Conservation (phyloP, 176 grass and related monocot species). For the Phyllostachys edulis region DNA sequence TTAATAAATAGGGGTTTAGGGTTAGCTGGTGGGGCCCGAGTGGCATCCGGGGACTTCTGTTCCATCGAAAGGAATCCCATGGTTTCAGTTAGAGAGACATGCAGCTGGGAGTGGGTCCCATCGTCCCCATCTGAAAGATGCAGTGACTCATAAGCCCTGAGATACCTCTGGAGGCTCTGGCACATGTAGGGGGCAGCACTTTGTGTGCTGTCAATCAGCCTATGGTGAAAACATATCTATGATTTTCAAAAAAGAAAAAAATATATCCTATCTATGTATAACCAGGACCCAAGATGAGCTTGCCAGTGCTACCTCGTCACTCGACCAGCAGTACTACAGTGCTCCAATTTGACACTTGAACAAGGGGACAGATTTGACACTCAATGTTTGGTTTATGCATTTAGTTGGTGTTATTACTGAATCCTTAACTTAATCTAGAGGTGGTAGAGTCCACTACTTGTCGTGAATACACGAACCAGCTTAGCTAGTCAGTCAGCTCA, state of each 20-base stretch:
- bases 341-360: too few species aligned
- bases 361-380: neutral
- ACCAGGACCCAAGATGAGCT: constrained; percentile 8
- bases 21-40: neutral
- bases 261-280: neutral
- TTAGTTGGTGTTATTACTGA: neutral
- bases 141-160: constrained; percentile 6
- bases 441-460: neutral
- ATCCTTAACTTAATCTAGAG: neutral
- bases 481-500: neutral
- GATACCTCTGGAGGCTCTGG: constrained; percentile 16
- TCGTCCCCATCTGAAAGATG: constrained; percentile 6
- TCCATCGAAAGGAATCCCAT: constrained; percentile 11
- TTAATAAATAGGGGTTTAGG: neutral
- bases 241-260: neutral
- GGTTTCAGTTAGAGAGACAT: constrained; percentile 34
- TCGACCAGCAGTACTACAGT: neutral
- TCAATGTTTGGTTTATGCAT: neutral
- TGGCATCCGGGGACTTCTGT: neutral
- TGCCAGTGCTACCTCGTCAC: constrained; percentile 4
- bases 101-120: constrained; percentile 2
- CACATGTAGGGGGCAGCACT: neutral
- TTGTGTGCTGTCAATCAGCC: constrained; percentile 51
- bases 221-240: constrained; percentile 17
- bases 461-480: too few species aligned